Percentiles rank a stretch among this genome's conserved stretches.
Evolutionary conservation across 139 green algal species (phyloP).

Genomic region (Yamagishiella unicocca): DNA sequence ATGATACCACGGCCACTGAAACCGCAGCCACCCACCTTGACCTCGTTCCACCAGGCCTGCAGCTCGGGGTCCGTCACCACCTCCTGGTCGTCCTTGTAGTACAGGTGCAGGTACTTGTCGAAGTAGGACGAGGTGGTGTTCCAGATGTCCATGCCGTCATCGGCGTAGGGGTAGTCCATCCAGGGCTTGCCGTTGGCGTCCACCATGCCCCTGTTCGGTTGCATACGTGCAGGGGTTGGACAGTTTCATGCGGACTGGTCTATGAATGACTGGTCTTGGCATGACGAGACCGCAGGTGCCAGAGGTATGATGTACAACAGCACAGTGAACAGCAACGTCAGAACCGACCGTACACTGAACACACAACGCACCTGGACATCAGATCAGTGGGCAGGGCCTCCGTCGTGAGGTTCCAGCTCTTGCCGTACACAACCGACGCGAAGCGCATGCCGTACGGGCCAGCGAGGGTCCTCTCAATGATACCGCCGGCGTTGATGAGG

Average conservation of each 20-base stretch:
- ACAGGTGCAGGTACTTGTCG: constrained; percentile 49
- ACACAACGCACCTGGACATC: constrained; percentile 23
- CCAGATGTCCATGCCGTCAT: constrained; percentile 53
- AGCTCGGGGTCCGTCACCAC: constrained; percentile 59
- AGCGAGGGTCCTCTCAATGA: constrained; percentile 59
- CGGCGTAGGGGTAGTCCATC: constrained; percentile 65
- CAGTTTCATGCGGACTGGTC: no score
- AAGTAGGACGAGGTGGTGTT: constrained; percentile 42
- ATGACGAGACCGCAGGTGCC: no score
- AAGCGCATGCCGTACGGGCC: constrained; percentile 50
- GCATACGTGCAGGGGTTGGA: no score
- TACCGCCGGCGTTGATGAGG: constrained; percentile 65
- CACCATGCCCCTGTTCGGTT: no score
- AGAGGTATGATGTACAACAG: no score
- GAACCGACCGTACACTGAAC: neutral
- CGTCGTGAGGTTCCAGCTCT: constrained; percentile 36
- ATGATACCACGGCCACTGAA: no score
- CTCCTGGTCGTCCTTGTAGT: constrained; percentile 55
- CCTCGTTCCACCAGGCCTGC: constrained; percentile 60
- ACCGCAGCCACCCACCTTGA: constrained; percentile 43
- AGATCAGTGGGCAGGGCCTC: constrained; percentile 28
- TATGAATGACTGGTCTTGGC: no score
- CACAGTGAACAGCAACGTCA: no score
- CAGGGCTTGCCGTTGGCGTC: neutral
- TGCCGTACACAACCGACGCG: constrained; percentile 41